Evolutionary conservation across 2,329 filamentous ascomycete species (phyloP), one percentile per base, ranked within the genome.

Genomic region (Xylariaceae sp.): DNA sequence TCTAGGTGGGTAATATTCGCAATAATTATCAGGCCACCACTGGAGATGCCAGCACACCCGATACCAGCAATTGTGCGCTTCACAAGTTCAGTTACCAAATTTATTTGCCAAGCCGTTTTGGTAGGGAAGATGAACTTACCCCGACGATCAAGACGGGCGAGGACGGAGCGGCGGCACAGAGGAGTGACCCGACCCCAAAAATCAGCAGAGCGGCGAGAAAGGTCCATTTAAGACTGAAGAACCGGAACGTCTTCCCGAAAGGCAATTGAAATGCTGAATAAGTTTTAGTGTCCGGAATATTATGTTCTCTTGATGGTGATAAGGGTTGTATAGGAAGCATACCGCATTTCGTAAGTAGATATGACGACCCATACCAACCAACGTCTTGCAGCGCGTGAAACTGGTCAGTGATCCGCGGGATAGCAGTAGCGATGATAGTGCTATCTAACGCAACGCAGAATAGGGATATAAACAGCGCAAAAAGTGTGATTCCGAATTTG

Each of bases 351-450:
- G 55, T 58, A 6, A 63, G 43, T 10, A 62, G 37, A 40, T 61
- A 62, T 4, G 55, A 59, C 7, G 52, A 55, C 6, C 56, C 58
- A 42, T 62, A 63, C 59, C 61, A 63, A 14, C 59, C 55, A 8
- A 61, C 47, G 38, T 62, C 60, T 22, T 44, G 44, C 6, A 59
- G 22, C 2, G 56, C 56, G 38, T 58, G 46, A 35, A 61, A 62
- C 35, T 57, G 48, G 40, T 59, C 54, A 3, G 55, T 61, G 40
- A 62, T 62, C 11, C 45, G 46, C 5, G 58, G 57, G 6, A 59
- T 58, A 6, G 59, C 59, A 1, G 58, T 60, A 5, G 53, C 45
- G 36, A 57, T 53, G 21, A 57, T 55, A 23, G 40, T 42, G 16
- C 29, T 23, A 29, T 42, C 44, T 19, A 40, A 22, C 4, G 36